phyloP scores from a whole-genome alignment of 73 alveolate genomes.

The Halteria grandinella region DNA sequence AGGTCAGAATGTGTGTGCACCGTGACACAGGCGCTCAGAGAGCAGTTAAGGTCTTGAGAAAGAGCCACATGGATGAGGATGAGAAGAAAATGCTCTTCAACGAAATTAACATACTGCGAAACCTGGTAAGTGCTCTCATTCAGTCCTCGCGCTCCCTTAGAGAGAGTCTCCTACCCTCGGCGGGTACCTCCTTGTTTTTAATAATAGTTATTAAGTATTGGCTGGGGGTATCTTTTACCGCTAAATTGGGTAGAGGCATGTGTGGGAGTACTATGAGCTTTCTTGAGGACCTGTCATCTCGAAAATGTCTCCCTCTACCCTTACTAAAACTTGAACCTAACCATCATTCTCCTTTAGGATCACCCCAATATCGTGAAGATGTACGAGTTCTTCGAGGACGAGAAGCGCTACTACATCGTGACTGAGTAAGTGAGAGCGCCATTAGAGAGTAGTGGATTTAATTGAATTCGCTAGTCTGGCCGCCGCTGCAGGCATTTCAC shows the following conservation, averaged over 20 bases:
- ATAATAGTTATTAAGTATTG: too few relatives aligned
- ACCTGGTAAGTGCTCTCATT: conserved; percentile 67
- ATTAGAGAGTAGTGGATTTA: too few relatives aligned
- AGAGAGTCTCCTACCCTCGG: too few relatives aligned
- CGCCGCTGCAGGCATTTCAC: too few relatives aligned
- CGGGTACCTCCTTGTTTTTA: too few relatives aligned
- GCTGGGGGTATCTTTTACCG: conserved; percentile 5
- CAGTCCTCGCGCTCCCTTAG: too few relatives aligned
- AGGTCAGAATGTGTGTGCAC: conserved; percentile 80
- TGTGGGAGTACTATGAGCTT: too few relatives aligned
- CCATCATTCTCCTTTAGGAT: conserved; percentile 63
- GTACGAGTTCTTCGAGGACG: conserved; percentile 93
- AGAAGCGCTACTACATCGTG: conserved; percentile 88
- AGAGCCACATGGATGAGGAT: conserved; percentile 58
- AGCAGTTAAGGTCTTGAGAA: conserved; percentile 70
- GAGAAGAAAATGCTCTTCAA: conserved; percentile 73
- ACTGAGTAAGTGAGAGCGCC: conserved; percentile 92
- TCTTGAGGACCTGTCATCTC: too few relatives aligned
- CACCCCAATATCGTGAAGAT: conserved; percentile 96
- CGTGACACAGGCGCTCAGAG: conserved; percentile 68
- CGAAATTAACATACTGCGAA: conserved; percentile 82
- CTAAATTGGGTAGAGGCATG: too few relatives aligned
- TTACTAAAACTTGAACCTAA: too few relatives aligned
- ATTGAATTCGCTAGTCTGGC: too few relatives aligned
- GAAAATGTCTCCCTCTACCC: too few relatives aligned